phyloP scores from a whole-genome alignment of 108 stramenopile species.

The Cyclostephanos tholiformis region DNA sequence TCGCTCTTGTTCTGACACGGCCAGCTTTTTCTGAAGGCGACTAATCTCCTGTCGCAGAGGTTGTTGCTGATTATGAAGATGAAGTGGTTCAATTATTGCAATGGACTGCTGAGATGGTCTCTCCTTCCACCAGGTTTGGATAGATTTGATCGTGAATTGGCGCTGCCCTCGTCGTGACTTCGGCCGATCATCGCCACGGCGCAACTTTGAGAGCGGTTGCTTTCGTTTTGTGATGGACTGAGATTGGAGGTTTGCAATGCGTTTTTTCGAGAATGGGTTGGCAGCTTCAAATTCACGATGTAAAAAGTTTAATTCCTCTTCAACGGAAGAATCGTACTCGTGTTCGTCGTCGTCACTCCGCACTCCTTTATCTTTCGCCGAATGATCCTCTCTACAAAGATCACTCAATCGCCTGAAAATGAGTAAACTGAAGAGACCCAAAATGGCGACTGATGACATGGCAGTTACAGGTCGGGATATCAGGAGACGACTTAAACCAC shows the following conservation, averaged over 20 bases:
- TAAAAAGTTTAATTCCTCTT: constrained; percentile 42
- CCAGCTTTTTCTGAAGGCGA: constrained; percentile 31
- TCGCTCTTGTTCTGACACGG: constrained; percentile 40
- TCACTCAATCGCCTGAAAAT: constrained; percentile 5
- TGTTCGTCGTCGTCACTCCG: constrained; percentile 13
- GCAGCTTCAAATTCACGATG: constrained; percentile 27
- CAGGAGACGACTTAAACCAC: constrained; percentile 17
- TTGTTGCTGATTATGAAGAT: constrained; percentile 17
- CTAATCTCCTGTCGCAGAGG: constrained; percentile 20
- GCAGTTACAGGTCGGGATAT: not conserved
- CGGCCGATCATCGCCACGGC: not conserved
- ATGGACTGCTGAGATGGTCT: constrained; percentile 23
- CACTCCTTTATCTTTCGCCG: not conserved
- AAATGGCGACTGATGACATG: not conserved
- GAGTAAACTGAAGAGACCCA: not conserved
- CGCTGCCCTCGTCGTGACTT: constrained; percentile 26
- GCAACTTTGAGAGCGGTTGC: not conserved
- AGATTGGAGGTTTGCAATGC: constrained; percentile 11
- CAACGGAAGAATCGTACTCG: constrained; percentile 15
- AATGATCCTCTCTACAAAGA: not conserved
- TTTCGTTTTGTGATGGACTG: constrained; percentile 7
- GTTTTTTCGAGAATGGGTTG: constrained; percentile 27
- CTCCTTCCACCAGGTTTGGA: constrained; percentile 43
- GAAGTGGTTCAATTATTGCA: constrained; percentile 29
- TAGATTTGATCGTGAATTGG: constrained; percentile 29